Evolutionary conservation across 2,329 filamentous ascomycete species (phyloP), one percentile per base, ranked within the genome.

Genomic region (Dactylonectria estremocensis): DNA sequence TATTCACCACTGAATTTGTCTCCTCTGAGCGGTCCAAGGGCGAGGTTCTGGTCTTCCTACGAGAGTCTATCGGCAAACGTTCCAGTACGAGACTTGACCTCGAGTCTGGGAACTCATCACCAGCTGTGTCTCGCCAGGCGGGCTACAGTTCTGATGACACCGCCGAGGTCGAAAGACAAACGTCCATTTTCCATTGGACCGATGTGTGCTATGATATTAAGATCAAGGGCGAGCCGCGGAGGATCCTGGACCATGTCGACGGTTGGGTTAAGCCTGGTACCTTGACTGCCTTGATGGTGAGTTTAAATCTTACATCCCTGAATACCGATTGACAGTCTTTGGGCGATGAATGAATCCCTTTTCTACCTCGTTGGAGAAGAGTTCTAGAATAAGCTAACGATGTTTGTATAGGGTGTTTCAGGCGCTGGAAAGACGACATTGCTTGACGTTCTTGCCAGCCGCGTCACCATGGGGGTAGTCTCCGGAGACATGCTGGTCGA

Each of bases 361-460:
- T 11, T 5, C 43, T 14, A 45, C 35, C 53, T 28, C 14, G 13
- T 10, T 28, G 24, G 14, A 18, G 18, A 20, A 10, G 8, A 9
- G 16, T 20, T 10, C 43, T 61, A 49, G 22, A 20, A 20, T 33
- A 22, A 5, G n/a, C 24, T 28, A 2, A 28, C 24, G 24, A 28
- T 28, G 24, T 28, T 28, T n/a, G 16, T 13, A 2, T 10, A 68
- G 71, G 77, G 77, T 82, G 93, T 94, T 3, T 93, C 92, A 10
- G 94, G 94, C 70, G 94, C 94, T 16, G 94, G 94, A 46, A 97
- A 97, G 79, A 97, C 94, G 0, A 97, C 94, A 0, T 87, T 97
- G 20, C 84, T 97, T 24, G 93, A 97, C 79, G 92, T 93, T 20
- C 85, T 97, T 55, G 94, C 94, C 37, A 92, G 91, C 62, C 91